Conservation (phyloP, 2,329 filamentous ascomycete genomes). For the Scytalidium sp. region DNA sequence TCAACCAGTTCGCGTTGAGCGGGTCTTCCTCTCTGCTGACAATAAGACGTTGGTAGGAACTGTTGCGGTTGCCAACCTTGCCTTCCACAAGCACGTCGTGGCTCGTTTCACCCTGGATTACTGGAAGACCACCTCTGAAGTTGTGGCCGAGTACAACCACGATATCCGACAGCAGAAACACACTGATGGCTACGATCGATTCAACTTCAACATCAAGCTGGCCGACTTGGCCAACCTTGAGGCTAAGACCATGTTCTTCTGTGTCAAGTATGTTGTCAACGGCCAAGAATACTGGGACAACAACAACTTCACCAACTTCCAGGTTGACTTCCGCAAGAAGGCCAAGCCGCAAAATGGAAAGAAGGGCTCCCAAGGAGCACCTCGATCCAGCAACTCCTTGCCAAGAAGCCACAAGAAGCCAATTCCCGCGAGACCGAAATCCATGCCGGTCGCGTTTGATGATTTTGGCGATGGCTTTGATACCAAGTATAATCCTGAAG, state of each 20-base stretch:
- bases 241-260: conserved; percentile 88
- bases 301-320: conserved; percentile 83
- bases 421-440: conserved; percentile 47
- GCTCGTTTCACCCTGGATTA: conserved; percentile 95
- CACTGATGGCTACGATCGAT: conserved; percentile 74
- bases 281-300: conserved; percentile 95
- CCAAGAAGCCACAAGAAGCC: conserved; percentile 64
- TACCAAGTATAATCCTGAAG: conserved; percentile 40
- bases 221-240: conserved; percentile 89
- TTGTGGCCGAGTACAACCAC: conserved; percentile 81
- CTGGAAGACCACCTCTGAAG: conserved; percentile 98
- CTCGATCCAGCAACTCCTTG: conserved; percentile 50
- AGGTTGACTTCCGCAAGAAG: conserved; percentile 89
- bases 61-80: conserved; percentile 80
- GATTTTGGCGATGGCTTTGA: conserved; percentile 65
- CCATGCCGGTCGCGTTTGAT: conserved; percentile 55
- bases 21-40: conserved; percentile 82
- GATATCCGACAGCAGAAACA: conserved; percentile 68
- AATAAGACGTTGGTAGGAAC: conserved; percentile 83
- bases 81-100: conserved; percentile 85
- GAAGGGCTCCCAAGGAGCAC: conserved; percentile 47
- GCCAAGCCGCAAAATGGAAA: conserved; percentile 59
- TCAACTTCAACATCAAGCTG: conserved; percentile 91
- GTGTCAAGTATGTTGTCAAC: conserved; percentile 81
- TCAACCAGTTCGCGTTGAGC: conserved; percentile 75